Evolutionary conservation across 2,329 filamentous ascomycete genomes (phyloP).

Genomic region (Ceratocystis alfenasii): DNA sequence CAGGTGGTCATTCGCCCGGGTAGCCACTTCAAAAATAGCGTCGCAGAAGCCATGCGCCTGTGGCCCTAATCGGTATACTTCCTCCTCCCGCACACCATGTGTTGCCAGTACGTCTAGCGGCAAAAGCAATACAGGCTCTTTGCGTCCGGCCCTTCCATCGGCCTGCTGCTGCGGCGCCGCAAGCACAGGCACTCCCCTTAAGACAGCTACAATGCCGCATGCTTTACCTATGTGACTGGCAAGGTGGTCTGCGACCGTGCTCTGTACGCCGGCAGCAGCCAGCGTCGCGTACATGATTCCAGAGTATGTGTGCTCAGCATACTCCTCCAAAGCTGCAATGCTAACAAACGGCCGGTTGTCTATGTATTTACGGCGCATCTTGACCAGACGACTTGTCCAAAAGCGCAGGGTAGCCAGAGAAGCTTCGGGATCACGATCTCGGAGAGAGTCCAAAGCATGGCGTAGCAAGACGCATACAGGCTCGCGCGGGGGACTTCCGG

Average conservation of each 20-base stretch:
- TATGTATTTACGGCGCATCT: conserved; percentile 69
- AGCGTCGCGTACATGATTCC: conserved; percentile 82
- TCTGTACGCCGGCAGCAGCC: conserved; percentile 64
- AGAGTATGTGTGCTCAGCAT: conserved; percentile 90
- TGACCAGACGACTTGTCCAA: conserved; percentile 67
- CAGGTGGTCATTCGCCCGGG: conserved; percentile 85
- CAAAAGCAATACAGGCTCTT: conserved; percentile 51
- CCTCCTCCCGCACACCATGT: conserved; percentile 69
- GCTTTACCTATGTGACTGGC: conserved; percentile 94
- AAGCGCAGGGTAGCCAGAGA: conserved; percentile 48
- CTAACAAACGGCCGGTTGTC: conserved; percentile 69
- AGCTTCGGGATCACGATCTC: conserved; percentile 33
- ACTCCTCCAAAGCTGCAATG: conserved; percentile 65
- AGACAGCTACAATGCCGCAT: conserved; percentile 69
- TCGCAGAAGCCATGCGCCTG: conserved; percentile 72
- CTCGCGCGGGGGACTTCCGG: conserved; percentile 71
- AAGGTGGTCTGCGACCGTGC: conserved; percentile 78
- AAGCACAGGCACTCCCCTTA: conserved; percentile 81
- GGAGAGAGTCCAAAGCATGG: conserved; percentile 54
- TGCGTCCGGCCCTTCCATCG: conserved; percentile 26
- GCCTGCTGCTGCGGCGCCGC: conserved; percentile 34
- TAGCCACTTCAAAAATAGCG: conserved; percentile 84
- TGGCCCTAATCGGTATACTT: conserved; percentile 70
- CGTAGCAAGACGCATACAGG: conserved; percentile 79
- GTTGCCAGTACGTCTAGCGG: conserved; percentile 86